These are phyloP conservation scores for Diaporthe vaccinii DNA, from an alignment of 2,329 filamentous ascomycete genomes.

Conservation along the genomic window DNA sequence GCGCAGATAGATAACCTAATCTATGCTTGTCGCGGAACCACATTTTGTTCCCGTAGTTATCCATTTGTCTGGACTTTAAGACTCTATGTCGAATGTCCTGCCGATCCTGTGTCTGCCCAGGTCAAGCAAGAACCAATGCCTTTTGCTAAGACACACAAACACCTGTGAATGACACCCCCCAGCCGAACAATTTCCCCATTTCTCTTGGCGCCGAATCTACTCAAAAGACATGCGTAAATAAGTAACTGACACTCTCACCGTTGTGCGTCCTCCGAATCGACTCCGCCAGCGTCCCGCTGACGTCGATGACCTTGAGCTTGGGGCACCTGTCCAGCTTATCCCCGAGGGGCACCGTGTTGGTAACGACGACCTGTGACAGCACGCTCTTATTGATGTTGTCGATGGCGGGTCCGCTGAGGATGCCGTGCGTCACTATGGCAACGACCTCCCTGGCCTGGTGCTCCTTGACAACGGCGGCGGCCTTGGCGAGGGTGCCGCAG, in stretches of 20 bases:
- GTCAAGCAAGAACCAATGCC: not conserved
- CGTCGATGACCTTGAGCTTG: slow-evolving; percentile 91
- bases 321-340: slow-evolving; percentile 82
- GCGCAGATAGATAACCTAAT: not conserved
- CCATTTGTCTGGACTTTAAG: not conserved
- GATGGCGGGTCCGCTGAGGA: slow-evolving; percentile 89
- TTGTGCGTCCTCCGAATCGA: slow-evolving; percentile 79
- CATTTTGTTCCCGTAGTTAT: not conserved
- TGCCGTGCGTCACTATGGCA: slow-evolving; percentile 95
- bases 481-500: slow-evolving; percentile 79
- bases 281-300: slow-evolving; percentile 85
- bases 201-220: not conserved
- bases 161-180: not conserved
- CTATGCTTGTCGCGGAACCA: not conserved
- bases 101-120: not conserved
- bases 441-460: slow-evolving; percentile 90
- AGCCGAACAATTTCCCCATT: not conserved
- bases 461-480: slow-evolving; percentile 87
- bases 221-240: slow-evolving; percentile 72
- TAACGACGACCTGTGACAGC: slow-evolving; percentile 85
- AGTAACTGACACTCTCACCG: slow-evolving; percentile 74
- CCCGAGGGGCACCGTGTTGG: slow-evolving; percentile 86
- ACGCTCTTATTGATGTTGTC: slow-evolving; percentile 85
- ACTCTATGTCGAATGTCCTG: not conserved
- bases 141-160: not conserved